phyloP scores from a whole-genome alignment of 2,329 filamentous ascomycete genomes.

The Onygena corvina region DNA sequence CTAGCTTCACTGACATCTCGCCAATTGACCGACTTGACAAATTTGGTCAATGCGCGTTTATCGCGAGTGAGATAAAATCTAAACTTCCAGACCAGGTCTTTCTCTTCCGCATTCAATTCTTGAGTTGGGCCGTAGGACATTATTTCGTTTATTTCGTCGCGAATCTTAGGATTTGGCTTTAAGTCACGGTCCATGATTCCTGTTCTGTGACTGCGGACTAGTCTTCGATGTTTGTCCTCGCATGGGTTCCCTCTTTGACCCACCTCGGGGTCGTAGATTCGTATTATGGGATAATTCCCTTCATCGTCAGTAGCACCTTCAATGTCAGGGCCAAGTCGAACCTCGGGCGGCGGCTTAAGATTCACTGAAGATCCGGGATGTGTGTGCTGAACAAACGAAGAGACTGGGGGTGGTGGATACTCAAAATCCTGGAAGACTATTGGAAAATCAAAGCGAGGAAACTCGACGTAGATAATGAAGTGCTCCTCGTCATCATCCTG shows the following conservation, averaged over 20 bases:
- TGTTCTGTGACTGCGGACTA: slow-evolving; percentile 85
- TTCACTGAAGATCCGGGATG: slow-evolving; percentile 56
- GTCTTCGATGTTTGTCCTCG: slow-evolving; percentile 82
- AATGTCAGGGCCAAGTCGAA: slow-evolving; percentile 82
- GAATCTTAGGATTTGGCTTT: slow-evolving; percentile 89
- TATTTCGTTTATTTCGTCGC: slow-evolving; percentile 84
- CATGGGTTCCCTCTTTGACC: slow-evolving; percentile 83
- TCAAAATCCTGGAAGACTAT: slow-evolving; percentile 91
- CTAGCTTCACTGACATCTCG: slow-evolving; percentile 70
- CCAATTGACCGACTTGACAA: slow-evolving; percentile 97
- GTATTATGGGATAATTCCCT: slow-evolving; percentile 51
- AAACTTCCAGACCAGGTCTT: slow-evolving; percentile 95
- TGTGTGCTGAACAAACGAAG: slow-evolving; percentile 54
- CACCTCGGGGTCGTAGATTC: slow-evolving; percentile 87
- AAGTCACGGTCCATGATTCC: slow-evolving; percentile 90
- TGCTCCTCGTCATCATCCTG: slow-evolving; percentile 45
- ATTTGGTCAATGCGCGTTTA: slow-evolving; percentile 86
- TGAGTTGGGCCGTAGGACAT: slow-evolving; percentile 90
- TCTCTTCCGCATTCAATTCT: slow-evolving; percentile 75
- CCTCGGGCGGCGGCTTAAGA: slow-evolving; percentile 70
- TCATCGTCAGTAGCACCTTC: slow-evolving; percentile 49
- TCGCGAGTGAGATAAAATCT: slow-evolving; percentile 86
- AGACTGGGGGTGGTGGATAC: slow-evolving; percentile 74
- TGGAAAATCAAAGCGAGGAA: slow-evolving; percentile 89
- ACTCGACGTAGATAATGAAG: slow-evolving; percentile 78